Conservation (phyloP, 2,329 filamentous ascomycete genomes). For the Epichloe coenophiala region DNA sequence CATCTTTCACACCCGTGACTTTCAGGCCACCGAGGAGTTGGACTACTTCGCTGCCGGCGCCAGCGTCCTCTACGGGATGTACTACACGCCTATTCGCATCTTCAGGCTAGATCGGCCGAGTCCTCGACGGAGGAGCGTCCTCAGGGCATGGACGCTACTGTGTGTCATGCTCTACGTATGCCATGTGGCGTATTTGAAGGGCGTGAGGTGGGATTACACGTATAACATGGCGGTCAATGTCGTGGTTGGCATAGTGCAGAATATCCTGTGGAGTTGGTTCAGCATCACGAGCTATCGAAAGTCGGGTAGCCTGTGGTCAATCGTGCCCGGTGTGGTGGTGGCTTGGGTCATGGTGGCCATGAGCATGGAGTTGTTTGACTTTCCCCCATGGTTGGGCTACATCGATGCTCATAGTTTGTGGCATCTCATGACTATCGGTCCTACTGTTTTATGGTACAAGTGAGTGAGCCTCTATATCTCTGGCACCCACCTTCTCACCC, state of each 20-base stretch:
- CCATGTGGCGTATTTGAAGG: constrained; percentile 74
- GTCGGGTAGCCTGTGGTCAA: constrained; percentile 63
- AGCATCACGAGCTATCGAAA: constrained; percentile 61
- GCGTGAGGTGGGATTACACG: constrained; percentile 84
- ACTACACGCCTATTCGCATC: constrained; percentile 69
- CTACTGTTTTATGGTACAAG: constrained; percentile 89
- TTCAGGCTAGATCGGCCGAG: constrained; percentile 60
- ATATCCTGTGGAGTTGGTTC: constrained; percentile 76
- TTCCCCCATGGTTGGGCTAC: constrained; percentile 73
- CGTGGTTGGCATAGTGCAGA: constrained; percentile 63
- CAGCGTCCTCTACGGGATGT: constrained; percentile 80
- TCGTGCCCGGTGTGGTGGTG: constrained; percentile 82
- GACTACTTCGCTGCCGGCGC: constrained; percentile 94
- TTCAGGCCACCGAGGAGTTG: constrained; percentile 72
- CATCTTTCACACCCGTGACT: constrained; percentile 87
- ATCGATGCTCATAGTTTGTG: constrained; percentile 91
- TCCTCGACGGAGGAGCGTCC: constrained; percentile 31
- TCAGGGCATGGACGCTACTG: constrained; percentile 61
- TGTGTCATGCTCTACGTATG: constrained; percentile 58
- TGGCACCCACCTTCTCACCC: not conserved
- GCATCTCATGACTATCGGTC: constrained; percentile 86
- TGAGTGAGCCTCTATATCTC: constrained; percentile 35
- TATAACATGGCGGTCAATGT: constrained; percentile 99
- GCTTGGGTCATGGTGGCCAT: constrained; percentile 87
- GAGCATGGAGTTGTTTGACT: constrained; percentile 92